Conservation (phyloP, 208 protist species). For the Trypanosoma congolense region DNA sequence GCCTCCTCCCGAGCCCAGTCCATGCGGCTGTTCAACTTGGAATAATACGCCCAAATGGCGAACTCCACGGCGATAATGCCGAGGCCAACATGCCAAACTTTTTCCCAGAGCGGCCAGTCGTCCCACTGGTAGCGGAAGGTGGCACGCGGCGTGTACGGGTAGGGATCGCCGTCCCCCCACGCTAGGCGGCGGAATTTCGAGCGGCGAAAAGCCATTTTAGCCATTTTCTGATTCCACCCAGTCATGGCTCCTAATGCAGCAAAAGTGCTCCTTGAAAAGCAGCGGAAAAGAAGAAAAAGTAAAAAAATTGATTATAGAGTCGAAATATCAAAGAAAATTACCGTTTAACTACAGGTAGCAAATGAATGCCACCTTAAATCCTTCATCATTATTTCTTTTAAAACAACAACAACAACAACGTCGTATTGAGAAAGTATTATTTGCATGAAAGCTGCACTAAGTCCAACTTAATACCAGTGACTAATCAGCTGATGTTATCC, state of each 20-base stretch:
- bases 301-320: too few relatives aligned
- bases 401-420: too few relatives aligned
- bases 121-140: slow-evolving; percentile 90
- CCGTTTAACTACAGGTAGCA: too few relatives aligned
- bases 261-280: too few relatives aligned
- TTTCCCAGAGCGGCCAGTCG: slow-evolving; percentile 88
- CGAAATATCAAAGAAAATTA: too few relatives aligned
- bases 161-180: slow-evolving; percentile 86
- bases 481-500: too few relatives aligned
- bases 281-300: too few relatives aligned
- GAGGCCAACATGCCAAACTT: slow-evolving; percentile 74
- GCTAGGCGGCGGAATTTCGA: slow-evolving; percentile 85
- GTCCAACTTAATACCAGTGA: too few relatives aligned
- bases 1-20: slow-evolving; percentile 88
- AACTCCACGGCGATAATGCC: slow-evolving; percentile 67
- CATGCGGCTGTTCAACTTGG: slow-evolving; percentile 77
- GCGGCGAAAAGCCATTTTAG: slow-evolving; percentile 85
- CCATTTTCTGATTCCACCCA: slow-evolving; percentile 87
- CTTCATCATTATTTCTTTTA: too few relatives aligned
- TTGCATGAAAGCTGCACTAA: too few relatives aligned
- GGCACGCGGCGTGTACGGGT: slow-evolving; percentile 84
- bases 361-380: too few relatives aligned
- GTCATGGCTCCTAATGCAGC: slow-evolving; percentile 50
- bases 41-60: slow-evolving; percentile 79
- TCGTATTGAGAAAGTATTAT: too few relatives aligned